A percentile compares a stretch with the other conserved stretches of the same genome.
Conservation (phyloP, 257 asterid genomes). For the Scutellaria baicalensis region DNA sequence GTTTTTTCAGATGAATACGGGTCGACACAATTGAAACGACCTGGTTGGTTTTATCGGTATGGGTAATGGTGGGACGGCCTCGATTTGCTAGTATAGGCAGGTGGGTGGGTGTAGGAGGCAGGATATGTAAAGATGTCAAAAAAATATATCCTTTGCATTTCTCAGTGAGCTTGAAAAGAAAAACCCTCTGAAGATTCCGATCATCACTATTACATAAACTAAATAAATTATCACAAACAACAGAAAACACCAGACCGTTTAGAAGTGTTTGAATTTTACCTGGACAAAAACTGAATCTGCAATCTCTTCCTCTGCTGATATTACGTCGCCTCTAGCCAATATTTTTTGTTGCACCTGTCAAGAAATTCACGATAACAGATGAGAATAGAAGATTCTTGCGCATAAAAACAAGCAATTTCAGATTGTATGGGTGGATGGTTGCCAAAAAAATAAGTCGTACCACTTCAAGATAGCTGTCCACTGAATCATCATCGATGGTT, state of each 20-base stretch:
- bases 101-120: too few relatives aligned
- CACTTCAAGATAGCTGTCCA: constrained; percentile 87
- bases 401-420: background rate
- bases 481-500: constrained; percentile 65
- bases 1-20: too few relatives aligned
- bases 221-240: background rate
- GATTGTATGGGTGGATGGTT: background rate
- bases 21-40: too few relatives aligned
- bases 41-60: too few relatives aligned
- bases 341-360: constrained; percentile 69
- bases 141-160: too few relatives aligned
- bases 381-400: background rate
- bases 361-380: background rate
- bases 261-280: constrained; percentile 26
- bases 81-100: too few relatives aligned
- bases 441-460: constrained; percentile 16
- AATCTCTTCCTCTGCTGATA: constrained; percentile 83
- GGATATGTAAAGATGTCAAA: too few relatives aligned
- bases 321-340: constrained; percentile 72
- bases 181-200: background rate
- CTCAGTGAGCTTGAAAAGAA: background rate
- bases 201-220: background rate
- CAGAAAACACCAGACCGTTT: background rate
- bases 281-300: constrained; percentile 86
- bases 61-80: too few relatives aligned